Evolutionary conservation across 1,284 basidiomycete species (phyloP).

Genomic region (Athelia psychrophila): DNA sequence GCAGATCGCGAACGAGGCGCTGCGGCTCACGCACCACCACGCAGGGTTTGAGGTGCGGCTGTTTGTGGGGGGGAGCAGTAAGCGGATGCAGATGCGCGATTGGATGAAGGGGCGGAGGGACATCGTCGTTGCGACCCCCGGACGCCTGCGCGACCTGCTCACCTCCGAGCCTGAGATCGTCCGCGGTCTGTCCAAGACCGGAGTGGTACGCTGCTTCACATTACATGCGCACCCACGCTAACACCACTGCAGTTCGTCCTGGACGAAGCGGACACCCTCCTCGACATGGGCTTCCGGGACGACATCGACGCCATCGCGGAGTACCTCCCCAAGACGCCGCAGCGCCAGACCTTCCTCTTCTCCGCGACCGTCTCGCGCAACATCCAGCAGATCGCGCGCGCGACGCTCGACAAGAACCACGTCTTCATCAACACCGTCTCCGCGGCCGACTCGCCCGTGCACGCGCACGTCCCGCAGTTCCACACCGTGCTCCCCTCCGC

Average conservation of each 20-base stretch:
- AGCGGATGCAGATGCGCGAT: constrained; percentile 62
- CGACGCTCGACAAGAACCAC: constrained; percentile 53
- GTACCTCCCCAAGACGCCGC: constrained; percentile 62
- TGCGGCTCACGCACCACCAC: constrained; percentile 66
- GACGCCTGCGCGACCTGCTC: constrained; percentile 83
- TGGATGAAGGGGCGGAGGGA: constrained; percentile 72
- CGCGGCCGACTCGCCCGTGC: constrained; percentile 56
- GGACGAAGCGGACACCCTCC: constrained; percentile 94
- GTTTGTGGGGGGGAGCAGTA: constrained; percentile 81
- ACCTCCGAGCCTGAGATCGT: constrained; percentile 57
- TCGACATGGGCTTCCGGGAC: constrained; percentile 95
- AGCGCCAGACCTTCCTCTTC: constrained; percentile 92
- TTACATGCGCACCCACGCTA: constrained; percentile 4
- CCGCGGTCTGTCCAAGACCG: constrained; percentile 51
- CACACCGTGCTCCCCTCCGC: constrained; percentile 72
- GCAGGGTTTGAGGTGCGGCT: constrained; percentile 69
- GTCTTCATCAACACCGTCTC: constrained; percentile 62
- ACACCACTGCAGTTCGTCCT: constrained; percentile 66
- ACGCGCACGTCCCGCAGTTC: constrained; percentile 83
- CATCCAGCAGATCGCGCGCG: constrained; percentile 61
- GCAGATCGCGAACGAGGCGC: constrained; percentile 89
- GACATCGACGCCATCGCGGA: constrained; percentile 80
- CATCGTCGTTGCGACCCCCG: constrained; percentile 92
- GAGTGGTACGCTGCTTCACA: constrained; percentile 41
- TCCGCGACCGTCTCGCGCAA: constrained; percentile 79